A percentile compares a stretch with the other conserved stretches of the same genome.
Conservation (phyloP, 2,329 filamentous ascomycete genomes). For the Colletotrichum limetticola region DNA sequence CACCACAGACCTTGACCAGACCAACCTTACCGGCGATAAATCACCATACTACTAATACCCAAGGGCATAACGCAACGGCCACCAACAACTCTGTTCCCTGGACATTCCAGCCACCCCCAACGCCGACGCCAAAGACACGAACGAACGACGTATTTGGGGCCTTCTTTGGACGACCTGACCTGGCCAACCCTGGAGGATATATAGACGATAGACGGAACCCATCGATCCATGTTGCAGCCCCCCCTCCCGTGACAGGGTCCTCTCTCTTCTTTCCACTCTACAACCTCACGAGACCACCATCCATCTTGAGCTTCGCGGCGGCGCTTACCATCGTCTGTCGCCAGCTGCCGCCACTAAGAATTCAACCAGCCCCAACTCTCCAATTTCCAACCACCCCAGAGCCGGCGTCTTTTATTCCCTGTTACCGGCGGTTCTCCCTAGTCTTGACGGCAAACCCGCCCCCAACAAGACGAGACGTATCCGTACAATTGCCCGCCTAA, state of each 20-base stretch:
- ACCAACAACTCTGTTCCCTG: background rate
- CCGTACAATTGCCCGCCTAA: background rate
- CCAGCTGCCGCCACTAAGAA: conserved; percentile 33
- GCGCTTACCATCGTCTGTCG: conserved; percentile 28
- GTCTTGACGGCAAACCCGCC: background rate
- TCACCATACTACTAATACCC: conserved; percentile 5
- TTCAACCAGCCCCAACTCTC: background rate
- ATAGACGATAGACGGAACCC: background rate
- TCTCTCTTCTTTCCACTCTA: conserved; percentile 2
- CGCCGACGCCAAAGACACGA: background rate
- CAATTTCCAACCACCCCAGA: conserved; percentile 6
- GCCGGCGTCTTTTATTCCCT: background rate
- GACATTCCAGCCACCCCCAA: conserved; percentile 8
- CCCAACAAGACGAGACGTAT: background rate
- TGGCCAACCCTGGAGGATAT: background rate
- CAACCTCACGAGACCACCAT: conserved; percentile 27
- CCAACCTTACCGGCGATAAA: conserved; percentile 25
- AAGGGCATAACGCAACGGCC: conserved; percentile 22
- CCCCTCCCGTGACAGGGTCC: conserved; percentile 7
- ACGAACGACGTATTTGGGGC: background rate
- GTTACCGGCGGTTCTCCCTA: background rate
- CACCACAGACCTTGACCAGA: conserved; percentile 16
- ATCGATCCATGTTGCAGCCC: conserved; percentile 19
- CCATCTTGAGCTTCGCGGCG: conserved; percentile 13
- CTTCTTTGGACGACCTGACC: background rate